Percentiles rank a stretch among this genome's conserved stretches.
phyloP scores from a whole-genome alignment of 768 basidiomycete species.

The Leucocoprinus sp. region DNA sequence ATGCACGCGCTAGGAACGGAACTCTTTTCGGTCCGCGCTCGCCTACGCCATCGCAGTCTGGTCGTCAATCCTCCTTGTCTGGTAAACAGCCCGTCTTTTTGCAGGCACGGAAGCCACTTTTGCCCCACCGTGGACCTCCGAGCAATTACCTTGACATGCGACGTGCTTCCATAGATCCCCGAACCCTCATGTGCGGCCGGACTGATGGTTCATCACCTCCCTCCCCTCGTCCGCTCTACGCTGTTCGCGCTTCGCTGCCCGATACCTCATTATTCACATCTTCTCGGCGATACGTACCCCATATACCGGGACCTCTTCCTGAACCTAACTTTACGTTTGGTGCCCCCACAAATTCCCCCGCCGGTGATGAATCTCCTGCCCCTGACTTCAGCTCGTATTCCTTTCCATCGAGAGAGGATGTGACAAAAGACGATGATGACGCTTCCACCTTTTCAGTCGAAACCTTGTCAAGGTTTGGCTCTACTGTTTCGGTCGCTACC shows the following conservation, averaged over 20 bases:
- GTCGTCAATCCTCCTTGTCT: slow-evolving; percentile 14
- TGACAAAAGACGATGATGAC: slow-evolving; percentile 47
- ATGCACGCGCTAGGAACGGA: slow-evolving; percentile 46
- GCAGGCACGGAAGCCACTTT: slow-evolving; percentile 8
- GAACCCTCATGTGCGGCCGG: slow-evolving; percentile 27
- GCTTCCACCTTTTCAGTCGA: slow-evolving; percentile 40
- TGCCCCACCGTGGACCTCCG: slow-evolving; percentile 20
- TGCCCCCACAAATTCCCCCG: slow-evolving; percentile 42
- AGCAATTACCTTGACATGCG: slow-evolving; percentile 31
- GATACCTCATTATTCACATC: slow-evolving; percentile 43
- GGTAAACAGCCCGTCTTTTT: slow-evolving; percentile 16
- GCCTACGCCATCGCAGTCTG: slow-evolving; percentile 18
- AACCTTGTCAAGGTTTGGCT: slow-evolving; percentile 49
- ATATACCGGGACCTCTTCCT: slow-evolving; percentile 51
- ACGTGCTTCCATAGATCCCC: slow-evolving; percentile 34
- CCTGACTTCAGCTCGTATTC: slow-evolving; percentile 42
- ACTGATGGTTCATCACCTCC: slow-evolving; percentile 27
- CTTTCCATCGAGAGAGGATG: slow-evolving; percentile 44
- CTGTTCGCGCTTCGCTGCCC: slow-evolving; percentile 37
- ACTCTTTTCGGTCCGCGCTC: slow-evolving; percentile 31
- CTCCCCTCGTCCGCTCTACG: slow-evolving; percentile 36
- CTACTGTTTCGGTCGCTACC: slow-evolving; percentile 50
- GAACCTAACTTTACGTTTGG: slow-evolving; percentile 59
- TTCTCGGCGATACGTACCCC: slow-evolving; percentile 36
- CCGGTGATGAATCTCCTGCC: slow-evolving; percentile 45